Conservation (phyloP, 2,329 filamentous ascomycete species). For the Apiospora pterosperma region DNA sequence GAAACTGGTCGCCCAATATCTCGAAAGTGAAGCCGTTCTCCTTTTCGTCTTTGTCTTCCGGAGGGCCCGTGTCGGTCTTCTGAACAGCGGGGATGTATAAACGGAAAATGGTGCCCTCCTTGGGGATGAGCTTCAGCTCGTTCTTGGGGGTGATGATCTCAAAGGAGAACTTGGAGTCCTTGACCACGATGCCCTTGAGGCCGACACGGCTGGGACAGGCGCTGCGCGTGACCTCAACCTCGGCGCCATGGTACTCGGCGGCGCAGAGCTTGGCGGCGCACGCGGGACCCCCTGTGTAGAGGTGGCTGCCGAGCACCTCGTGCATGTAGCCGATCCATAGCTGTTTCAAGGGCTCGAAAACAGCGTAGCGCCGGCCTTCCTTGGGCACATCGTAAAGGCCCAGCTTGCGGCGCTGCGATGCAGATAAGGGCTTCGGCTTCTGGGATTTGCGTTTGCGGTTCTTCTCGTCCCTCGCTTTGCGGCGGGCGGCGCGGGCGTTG, state of each 20-base stretch:
- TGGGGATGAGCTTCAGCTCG: conserved; percentile 76
- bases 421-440: conserved; percentile 69
- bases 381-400: conserved; percentile 73
- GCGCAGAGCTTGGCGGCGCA: conserved; percentile 74
- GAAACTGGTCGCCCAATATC: conserved; percentile 82
- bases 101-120: conserved; percentile 83
- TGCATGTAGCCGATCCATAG: conserved; percentile 85
- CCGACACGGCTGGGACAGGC: conserved; percentile 79
- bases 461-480: conserved; percentile 46
- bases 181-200: conserved; percentile 78
- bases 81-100: conserved; percentile 58
- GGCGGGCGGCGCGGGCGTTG: conserved; percentile 51
- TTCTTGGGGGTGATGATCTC: conserved; percentile 74
- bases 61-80: neutral
- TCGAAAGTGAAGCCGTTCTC: conserved; percentile 68
- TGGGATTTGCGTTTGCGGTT: conserved; percentile 40
- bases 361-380: conserved; percentile 63
- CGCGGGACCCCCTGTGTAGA: conserved; percentile 51
- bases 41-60: neutral
- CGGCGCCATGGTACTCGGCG: conserved; percentile 88
- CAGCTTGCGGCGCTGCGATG: conserved; percentile 70
- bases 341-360: conserved; percentile 73
- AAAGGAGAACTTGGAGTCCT: conserved; percentile 83
- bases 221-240: conserved; percentile 78
- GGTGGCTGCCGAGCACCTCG: conserved; percentile 68